These are phyloP conservation scores for Pogostemon cablin DNA, from an alignment of 257 asterid genomes.

Conservation along the genomic window DNA sequence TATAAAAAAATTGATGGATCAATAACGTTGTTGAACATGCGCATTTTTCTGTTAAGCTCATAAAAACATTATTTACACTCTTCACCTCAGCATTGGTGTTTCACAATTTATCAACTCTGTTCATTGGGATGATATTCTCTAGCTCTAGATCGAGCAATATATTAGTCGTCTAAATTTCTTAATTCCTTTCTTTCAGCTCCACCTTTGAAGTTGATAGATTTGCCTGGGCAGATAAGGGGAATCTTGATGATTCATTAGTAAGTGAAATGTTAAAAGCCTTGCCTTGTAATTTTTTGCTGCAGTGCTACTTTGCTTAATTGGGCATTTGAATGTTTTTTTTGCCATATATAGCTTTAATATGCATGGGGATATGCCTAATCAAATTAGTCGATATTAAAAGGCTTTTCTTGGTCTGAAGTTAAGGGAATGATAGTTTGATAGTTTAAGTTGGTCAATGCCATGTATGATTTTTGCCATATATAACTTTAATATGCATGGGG, in stretches of 20 bases:
- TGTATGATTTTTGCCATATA: background rate
- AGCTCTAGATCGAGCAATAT: conserved; percentile 4
- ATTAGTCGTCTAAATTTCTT: conserved; percentile 23
- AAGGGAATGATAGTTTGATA: background rate
- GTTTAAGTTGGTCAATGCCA: conserved; percentile 4
- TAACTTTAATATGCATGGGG: no score
- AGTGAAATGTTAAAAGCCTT: conserved; percentile 37
- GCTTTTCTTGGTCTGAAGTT: background rate
- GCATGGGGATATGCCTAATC: background rate
- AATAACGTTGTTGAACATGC: conserved; percentile 1
- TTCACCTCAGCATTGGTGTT: conserved; percentile 9
- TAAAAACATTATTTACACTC: background rate
- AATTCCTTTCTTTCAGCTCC: conserved; percentile 64
- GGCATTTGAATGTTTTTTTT: background rate
- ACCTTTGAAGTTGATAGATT: conserved; percentile 84
- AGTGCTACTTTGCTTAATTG: background rate
- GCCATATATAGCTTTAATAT: background rate
- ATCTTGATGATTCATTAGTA: conserved; percentile 84
- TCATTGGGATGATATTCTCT: conserved; percentile 7
- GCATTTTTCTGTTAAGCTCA: conserved; percentile 13
- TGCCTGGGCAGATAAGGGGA: conserved; percentile 91
- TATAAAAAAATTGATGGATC: background rate
- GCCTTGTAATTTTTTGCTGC: conserved; percentile 12
- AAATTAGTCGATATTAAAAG: background rate
- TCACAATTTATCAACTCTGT: conserved; percentile 6